Evolutionary conservation across 306 rosid genomes (phyloP).

Genomic region (Malus fusca): DNA sequence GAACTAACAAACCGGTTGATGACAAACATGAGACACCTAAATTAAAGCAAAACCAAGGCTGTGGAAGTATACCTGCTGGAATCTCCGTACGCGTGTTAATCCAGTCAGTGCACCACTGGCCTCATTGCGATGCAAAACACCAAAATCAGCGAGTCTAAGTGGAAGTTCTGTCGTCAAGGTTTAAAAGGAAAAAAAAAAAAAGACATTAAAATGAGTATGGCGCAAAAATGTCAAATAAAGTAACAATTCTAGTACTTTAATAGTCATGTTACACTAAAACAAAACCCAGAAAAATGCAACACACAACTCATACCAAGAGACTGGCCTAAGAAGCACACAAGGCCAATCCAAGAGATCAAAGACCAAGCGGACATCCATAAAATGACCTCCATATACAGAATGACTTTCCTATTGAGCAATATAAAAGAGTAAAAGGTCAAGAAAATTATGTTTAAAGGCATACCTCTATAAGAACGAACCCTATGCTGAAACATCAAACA

Average conservation of each 20-base stretch:
- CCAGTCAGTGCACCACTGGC: slow-evolving; percentile 99
- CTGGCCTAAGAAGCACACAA: neutral
- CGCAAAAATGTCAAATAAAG: neutral
- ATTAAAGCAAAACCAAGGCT: neutral
- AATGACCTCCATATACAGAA: neutral
- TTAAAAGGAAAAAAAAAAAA: neutral
- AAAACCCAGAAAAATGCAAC: neutral
- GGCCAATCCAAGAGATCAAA: neutral
- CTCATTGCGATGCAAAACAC: slow-evolving; percentile 95
- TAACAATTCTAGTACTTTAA: neutral
- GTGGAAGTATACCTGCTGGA: slow-evolving; percentile 70
- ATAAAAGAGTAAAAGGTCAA: neutral
- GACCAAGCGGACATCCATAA: neutral
- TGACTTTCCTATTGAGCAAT: neutral
- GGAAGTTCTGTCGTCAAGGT: slow-evolving; percentile 68
- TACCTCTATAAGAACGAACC: slow-evolving; percentile 91
- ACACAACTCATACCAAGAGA: neutral
- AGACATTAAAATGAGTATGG: neutral
- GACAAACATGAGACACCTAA: neutral
- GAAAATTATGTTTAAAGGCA: neutral
- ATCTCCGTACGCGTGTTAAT: slow-evolving; percentile 89
- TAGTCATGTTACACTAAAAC: neutral
- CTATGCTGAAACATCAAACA: slow-evolving; percentile 92
- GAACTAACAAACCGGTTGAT: neutral
- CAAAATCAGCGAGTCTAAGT: slow-evolving; percentile 93